Evolutionary conservation across 345 rosid genomes (phyloP), one percentile per base, ranked within the genome.

Genomic region (Euphorbia lathyris): DNA sequence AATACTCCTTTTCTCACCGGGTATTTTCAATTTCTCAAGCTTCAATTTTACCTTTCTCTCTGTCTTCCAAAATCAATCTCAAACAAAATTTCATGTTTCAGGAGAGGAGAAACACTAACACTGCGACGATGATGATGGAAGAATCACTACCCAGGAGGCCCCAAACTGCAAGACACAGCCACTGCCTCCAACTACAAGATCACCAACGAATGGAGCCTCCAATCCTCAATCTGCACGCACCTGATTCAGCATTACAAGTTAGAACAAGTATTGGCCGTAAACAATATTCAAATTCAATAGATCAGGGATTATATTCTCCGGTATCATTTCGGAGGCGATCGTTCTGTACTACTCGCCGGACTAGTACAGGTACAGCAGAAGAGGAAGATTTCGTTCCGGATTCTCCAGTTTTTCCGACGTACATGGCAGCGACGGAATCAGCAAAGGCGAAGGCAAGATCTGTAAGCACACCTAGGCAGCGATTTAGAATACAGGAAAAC

Each of bases 381-480:
- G 89, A 83, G 0, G 88, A 83, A 3, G 73, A 72, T 73, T 77
- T 83, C 53, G 58, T 78, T 63, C 82, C 78, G 8, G 75, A 81
- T 53, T 88, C 92, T 16, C 86, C 83, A 2, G 84, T 76, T 11
- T 84, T 80, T 22, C 90, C 89, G 17, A 77, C 87, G n/a, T 90
- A 86, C 71, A 87, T 85, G 93, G 87, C 83, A 0, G 77, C 85
- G 59, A 93, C 92, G 22, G 82, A 89, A 72, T 84, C 94, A n/a
- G 82, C 96, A 64, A 91, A 72, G 79, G 90, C 90, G 11, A 94
- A 86, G 82, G 71, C 81, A 50, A 87, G 98, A 83, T 94, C 96
- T 16, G 70, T 83, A 75, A 93, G 98, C 85, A 85, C 88, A 9
- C 97, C 92, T 1, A 86, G 78, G 80, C 97, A 88, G 69, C 83